Base-by-base conservation (phyloP, 2,329 filamentous ascomycete species). In the Alternaria ventricosa region DNA sequence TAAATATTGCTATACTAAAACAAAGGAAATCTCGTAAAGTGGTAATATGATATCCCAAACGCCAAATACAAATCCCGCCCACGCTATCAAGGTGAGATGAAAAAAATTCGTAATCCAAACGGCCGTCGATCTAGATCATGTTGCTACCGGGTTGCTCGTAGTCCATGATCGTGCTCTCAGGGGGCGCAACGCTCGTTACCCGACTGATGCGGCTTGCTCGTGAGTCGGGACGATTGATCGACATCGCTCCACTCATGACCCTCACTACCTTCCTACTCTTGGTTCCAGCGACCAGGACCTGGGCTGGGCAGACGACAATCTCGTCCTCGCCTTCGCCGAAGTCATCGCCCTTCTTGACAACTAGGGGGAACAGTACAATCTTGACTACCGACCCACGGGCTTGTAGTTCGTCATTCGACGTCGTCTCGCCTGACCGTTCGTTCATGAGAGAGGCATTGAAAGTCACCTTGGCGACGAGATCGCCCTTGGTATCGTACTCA, bases 361-460 rank as follows among this genome's bases (percentile, higher is more conserved):
- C 95, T 1, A 98, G 87, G 10, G 96, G 96, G 85, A 99, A 99
- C 44, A 99, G 87, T 2, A 99, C 94, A 65, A 97, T 88, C 70
- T 96, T 92, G 44, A 99, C 94, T 18, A 95, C 88, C 25, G 93
- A 90, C 44, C 88, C 86, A 64, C 90, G 87, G 6, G 86, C 85
- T 80, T 98, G 92, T 23, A 97, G 87, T 56, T 95, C 92, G 69
- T 95, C 91, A 74, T 96, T 95, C 23, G 88, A 89, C 30, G 79
- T 85, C 57, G 84, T 87, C 67, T 90, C 88, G 45, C 91, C 90
- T 63, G 90, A 93, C 61, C 93, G 91, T 83, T 97, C 95, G 75
- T 96, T 96, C 95, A 99, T 98, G 75, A 97, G 88, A 30, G 91
- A 88, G 1, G 95, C 92, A 75, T 97, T 97, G 87, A 99, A 99